phyloP scores from a whole-genome alignment of 2,329 filamentous ascomycete genomes.

The Clarireedia hainanense region DNA sequence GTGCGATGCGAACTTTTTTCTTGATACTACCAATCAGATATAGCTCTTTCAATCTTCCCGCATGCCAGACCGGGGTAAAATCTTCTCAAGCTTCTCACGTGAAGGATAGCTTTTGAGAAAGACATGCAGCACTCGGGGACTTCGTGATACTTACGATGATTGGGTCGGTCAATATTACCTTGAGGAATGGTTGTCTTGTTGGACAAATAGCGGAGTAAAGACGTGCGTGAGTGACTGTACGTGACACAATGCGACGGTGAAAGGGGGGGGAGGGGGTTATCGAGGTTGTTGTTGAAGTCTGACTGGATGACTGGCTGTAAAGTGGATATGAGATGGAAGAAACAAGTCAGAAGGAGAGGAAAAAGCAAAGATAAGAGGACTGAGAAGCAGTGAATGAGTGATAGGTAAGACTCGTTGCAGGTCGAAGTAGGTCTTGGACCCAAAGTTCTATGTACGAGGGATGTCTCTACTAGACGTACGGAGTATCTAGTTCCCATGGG shows the following conservation, averaged over 20 bases:
- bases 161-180: conserved; percentile 1
- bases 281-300: conserved; percentile 2
- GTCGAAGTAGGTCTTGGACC: too few relatives aligned
- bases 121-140: conserved; percentile 8
- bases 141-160: conserved; percentile 11
- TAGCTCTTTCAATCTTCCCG: neutral
- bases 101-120: conserved; percentile 1
- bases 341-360: conserved; percentile 4
- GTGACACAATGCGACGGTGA: conserved; percentile 12
- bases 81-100: conserved; percentile 4
- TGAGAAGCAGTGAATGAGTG: neutral
- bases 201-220: conserved; percentile 15
- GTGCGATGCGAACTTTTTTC: conserved; percentile 17
- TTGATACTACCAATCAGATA: conserved; percentile 21
- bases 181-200: conserved; percentile 9
- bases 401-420: too few relatives aligned
- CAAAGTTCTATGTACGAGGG: too few relatives aligned
- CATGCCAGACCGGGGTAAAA: neutral
- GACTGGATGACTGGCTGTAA: conserved; percentile 2
- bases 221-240: conserved; percentile 3
- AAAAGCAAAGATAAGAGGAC: neutral
- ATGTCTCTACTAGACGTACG: neutral
- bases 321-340: neutral
- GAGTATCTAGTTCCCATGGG: neutral
- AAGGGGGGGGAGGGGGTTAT: conserved; percentile 2